Conservation (phyloP, 2,329 filamentous ascomycete genomes). For the Dactylonectria macrodidyma region DNA sequence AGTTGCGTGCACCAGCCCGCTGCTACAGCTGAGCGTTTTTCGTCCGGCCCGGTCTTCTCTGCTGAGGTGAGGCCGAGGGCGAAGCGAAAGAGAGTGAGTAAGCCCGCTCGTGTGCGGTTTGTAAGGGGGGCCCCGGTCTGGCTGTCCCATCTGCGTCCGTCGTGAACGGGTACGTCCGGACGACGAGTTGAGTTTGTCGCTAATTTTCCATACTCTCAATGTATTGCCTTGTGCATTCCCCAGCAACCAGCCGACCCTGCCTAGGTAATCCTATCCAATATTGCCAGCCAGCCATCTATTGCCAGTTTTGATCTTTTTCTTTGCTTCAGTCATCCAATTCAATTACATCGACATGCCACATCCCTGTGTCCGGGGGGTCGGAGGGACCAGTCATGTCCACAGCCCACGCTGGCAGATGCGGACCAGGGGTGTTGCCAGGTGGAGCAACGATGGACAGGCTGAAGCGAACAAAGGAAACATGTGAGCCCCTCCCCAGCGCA, state of each 20-base stretch:
- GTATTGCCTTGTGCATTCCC: slow-evolving; percentile 6
- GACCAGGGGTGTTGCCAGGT: neutral
- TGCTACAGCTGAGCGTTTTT: neutral
- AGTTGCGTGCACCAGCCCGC: neutral
- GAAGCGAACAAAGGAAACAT: slow-evolving; percentile 17
- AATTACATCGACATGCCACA: slow-evolving; percentile 18
- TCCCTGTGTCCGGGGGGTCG: slow-evolving; percentile 19
- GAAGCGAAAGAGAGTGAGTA: neutral
- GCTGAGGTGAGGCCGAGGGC: neutral
- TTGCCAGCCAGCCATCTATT: slow-evolving; percentile 16
- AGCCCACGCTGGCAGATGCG: slow-evolving; percentile 19
- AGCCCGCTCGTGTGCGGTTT: neutral
- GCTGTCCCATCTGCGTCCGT: neutral
- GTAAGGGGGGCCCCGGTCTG: neutral
- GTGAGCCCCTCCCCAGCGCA: neutral
- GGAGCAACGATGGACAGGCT: slow-evolving; percentile 5
- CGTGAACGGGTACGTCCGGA: neutral
- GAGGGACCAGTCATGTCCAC: slow-evolving; percentile 2
- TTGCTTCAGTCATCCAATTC: slow-evolving; percentile 1
- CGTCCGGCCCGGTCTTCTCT: neutral
- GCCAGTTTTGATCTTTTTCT: slow-evolving; percentile 5
- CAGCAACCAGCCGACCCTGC: slow-evolving; percentile 1
- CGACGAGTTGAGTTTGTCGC: slow-evolving; percentile 3
- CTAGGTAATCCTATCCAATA: neutral
- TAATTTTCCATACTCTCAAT: neutral